Evolutionary conservation across 2,329 filamentous ascomycete species (phyloP).

Genomic region (Hypoxylon sp.): DNA sequence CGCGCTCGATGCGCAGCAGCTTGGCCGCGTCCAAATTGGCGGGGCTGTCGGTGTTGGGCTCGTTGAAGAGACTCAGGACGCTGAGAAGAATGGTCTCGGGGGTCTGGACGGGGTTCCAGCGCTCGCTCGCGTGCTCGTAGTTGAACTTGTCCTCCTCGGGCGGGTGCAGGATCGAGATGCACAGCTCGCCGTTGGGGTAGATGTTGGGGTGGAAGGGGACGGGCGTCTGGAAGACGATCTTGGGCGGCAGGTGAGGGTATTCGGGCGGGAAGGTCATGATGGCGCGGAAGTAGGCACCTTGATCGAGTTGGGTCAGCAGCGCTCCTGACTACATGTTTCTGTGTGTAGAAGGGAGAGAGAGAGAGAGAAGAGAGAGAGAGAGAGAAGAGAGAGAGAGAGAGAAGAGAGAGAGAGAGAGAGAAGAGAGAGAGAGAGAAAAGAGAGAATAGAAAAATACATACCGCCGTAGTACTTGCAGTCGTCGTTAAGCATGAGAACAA

Average conservation of each 20-base stretch:
- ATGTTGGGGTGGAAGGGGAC: constrained; percentile 95
- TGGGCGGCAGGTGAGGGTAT: constrained; percentile 90
- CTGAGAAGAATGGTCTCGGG: constrained; percentile 93
- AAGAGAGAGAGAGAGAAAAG: not conserved
- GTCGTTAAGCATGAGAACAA: constrained; percentile 98
- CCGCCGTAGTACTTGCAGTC: constrained; percentile 95
- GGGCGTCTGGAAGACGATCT: constrained; percentile 85
- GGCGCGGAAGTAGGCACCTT: constrained; percentile 95
- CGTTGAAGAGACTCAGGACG: constrained; percentile 91
- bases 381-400: too few relatives aligned
- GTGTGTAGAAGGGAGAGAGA: not conserved
- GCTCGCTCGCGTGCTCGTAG: constrained; percentile 89
- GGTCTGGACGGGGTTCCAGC: constrained; percentile 94
- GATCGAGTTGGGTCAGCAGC: constrained; percentile 10
- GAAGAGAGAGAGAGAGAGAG: too few relatives aligned
- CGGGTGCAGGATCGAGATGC: constrained; percentile 96
- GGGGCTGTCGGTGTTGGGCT: constrained; percentile 94
- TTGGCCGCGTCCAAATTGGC: constrained; percentile 95
- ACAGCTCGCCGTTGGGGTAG: constrained; percentile 87
- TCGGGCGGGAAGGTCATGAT: constrained; percentile 83
- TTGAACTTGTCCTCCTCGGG: constrained; percentile 94
- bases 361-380: not conserved
- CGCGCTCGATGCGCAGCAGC: constrained; percentile 83
- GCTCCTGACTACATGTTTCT: not conserved
- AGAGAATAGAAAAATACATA: constrained; percentile 56